A percentile compares a stretch with the other conserved stretches of the same genome.
These are phyloP conservation scores for Phalaenopsis hybrid DNA, from an alignment of 116 monocot species.

Conservation along the genomic window DNA sequence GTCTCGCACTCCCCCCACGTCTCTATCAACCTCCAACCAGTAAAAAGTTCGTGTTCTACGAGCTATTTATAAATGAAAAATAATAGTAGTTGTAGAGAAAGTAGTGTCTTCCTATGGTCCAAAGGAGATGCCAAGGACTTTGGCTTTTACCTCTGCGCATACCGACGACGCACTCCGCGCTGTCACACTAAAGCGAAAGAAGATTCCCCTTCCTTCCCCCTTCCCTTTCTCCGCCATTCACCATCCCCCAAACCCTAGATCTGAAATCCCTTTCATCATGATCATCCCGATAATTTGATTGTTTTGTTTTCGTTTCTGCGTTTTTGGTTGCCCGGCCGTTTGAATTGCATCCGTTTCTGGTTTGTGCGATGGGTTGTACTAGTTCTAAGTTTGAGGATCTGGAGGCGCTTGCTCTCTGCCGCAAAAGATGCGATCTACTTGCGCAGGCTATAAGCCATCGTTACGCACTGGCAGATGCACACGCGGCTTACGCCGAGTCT, in stretches of 20 bases:
- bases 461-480: conserved; percentile 42
- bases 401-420: conserved; percentile 29
- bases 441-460: conserved; percentile 35
- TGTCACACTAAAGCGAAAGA: conserved; percentile 12
- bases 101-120: not conserved
- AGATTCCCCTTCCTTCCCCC: conserved; percentile 4
- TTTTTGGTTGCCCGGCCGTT: not conserved
- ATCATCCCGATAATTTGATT: not conserved
- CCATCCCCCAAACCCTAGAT: conserved; percentile 12
- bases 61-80: conserved; percentile 4
- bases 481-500: conserved; percentile 25
- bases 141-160: conserved; percentile 9
- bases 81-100: not conserved
- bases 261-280: not conserved
- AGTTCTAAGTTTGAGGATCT: conserved; percentile 29
- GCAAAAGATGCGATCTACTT: conserved; percentile 21
- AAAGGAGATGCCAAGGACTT: not conserved
- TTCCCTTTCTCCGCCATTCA: not conserved
- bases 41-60: conserved; percentile 1
- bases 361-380: conserved; percentile 30
- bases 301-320: not conserved
- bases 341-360: not conserved
- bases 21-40: not conserved
- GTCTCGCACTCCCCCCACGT: not conserved
- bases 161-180: conserved; percentile 16